phyloP scores from a whole-genome alignment of 2,329 filamentous ascomycete genomes.

The Teratosphaeria destructans region DNA sequence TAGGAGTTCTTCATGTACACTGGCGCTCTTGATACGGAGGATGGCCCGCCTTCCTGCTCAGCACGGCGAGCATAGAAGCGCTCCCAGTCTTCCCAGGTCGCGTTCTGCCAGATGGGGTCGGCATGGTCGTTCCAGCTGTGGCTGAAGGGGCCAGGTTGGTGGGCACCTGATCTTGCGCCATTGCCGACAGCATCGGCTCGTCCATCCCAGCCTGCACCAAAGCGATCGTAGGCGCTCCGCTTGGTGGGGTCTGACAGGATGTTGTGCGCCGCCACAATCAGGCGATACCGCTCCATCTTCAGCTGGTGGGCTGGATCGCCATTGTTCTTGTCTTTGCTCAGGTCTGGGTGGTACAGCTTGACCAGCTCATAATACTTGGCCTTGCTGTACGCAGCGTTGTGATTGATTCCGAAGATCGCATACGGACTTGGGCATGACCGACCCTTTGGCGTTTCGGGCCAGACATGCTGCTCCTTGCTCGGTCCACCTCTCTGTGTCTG shows the following conservation, averaged over 20 bases:
- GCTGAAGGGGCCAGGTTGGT: slow-evolving; percentile 23
- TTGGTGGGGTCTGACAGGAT: slow-evolving; percentile 74
- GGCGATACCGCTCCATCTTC: slow-evolving; percentile 78
- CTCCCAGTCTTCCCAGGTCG: slow-evolving; percentile 98
- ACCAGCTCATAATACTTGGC: slow-evolving; percentile 78
- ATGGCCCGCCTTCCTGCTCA: slow-evolving; percentile 21
- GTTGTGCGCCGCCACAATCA: slow-evolving; percentile 78
- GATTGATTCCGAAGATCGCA: slow-evolving; percentile 63
- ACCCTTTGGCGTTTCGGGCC: slow-evolving; percentile 27
- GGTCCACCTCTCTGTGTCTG: slow-evolving; percentile 10
- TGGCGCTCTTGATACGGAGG: slow-evolving; percentile 33
- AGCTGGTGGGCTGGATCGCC: slow-evolving; percentile 35
- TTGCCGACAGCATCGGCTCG: slow-evolving; percentile 25
- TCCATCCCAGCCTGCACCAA: slow-evolving; percentile 68
- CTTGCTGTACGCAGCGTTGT: slow-evolving; percentile 66
- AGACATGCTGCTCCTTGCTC: slow-evolving; percentile 13
- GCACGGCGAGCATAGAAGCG: slow-evolving; percentile 50
- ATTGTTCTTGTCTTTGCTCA: slow-evolving; percentile 31
- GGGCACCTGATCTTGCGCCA: slow-evolving; percentile 6
- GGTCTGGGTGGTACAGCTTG: slow-evolving; percentile 90
- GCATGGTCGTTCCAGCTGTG: slow-evolving; percentile 27
- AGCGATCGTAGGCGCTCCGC: slow-evolving; percentile 70
- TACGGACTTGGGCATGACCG: slow-evolving; percentile 64
- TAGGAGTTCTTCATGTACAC: slow-evolving; percentile 67
- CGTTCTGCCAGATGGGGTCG: slow-evolving; percentile 56